These are phyloP conservation scores for Pythium rishiriense DNA, from an alignment of 352 stramenopile species.

Conservation along the genomic window DNA sequence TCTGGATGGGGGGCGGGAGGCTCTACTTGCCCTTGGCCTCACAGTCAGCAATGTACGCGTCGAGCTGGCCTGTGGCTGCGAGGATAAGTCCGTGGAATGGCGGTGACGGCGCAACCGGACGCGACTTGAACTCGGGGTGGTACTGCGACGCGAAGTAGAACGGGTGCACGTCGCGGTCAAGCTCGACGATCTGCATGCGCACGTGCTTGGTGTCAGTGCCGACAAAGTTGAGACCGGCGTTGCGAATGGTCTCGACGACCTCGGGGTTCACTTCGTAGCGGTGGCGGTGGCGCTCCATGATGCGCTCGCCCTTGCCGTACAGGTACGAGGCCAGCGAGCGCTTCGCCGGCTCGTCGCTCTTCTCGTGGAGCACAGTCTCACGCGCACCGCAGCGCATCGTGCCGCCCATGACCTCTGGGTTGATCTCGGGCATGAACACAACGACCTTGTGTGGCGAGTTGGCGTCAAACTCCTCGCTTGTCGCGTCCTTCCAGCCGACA, in stretches of 20 bases:
- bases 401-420: slow-evolving; percentile 97
- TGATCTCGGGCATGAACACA: slow-evolving; percentile 99
- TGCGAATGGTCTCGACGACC: slow-evolving; percentile 88
- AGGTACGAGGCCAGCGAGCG: slow-evolving; percentile 89
- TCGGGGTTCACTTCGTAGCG: slow-evolving; percentile 99
- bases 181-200: slow-evolving; percentile 99
- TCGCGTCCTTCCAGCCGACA: slow-evolving; percentile 91
- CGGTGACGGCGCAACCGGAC: slow-evolving; percentile 95
- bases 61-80: slow-evolving; percentile 81
- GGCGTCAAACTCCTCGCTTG: slow-evolving; percentile 95
- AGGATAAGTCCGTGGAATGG: slow-evolving; percentile 98
- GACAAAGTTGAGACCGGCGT: slow-evolving; percentile 95
- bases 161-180: slow-evolving; percentile 94
- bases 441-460: slow-evolving; percentile 92
- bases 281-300: slow-evolving; percentile 98
- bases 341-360: slow-evolving; percentile 71
- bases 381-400: slow-evolving; percentile 99
- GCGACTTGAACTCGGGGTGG: slow-evolving; percentile 99
- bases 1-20: not conserved
- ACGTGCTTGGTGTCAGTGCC: slow-evolving; percentile 96
- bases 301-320: slow-evolving; percentile 85
- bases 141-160: slow-evolving; percentile 99
- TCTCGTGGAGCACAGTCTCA: slow-evolving; percentile 92
- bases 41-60: slow-evolving; percentile 57
- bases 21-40: slow-evolving; percentile 38